Conservation (phyloP, 441 rosid species). For the Jatropha multifida region DNA sequence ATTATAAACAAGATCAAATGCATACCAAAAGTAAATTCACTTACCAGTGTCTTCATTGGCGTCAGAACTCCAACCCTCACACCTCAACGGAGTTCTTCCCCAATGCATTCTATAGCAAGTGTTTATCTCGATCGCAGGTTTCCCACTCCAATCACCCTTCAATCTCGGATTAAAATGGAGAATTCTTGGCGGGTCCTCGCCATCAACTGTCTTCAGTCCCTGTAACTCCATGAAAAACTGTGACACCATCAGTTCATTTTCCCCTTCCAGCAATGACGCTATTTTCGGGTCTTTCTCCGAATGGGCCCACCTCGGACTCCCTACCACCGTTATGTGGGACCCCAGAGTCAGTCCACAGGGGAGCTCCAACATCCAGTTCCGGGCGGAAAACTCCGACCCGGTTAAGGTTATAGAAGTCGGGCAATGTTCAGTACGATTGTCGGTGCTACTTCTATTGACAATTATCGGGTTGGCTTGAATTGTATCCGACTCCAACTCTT, state of each 20-base stretch:
- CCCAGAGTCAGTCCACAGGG: conserved; percentile 93
- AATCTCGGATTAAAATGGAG: conserved; percentile 90
- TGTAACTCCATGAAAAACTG: conserved; percentile 94
- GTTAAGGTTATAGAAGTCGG: conserved; percentile 64
- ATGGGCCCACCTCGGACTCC: conserved; percentile 73
- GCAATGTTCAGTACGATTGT: conserved; percentile 48
- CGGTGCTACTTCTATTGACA: conserved; percentile 14
- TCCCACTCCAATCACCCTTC: conserved; percentile 94
- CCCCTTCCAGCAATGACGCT: conserved; percentile 52
- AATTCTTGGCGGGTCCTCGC: conserved; percentile 93
- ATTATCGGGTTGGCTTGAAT: conserved; percentile 14
- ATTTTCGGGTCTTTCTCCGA: conserved; percentile 70
- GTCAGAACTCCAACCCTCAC: conserved; percentile 77
- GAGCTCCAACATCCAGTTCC: conserved; percentile 55
- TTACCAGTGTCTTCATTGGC: conserved; percentile 83
- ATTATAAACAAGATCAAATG: not conserved
- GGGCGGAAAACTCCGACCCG: conserved; percentile 55
- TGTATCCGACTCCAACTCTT: conserved; percentile 55
- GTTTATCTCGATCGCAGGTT: conserved; percentile 91
- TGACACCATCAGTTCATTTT: conserved; percentile 60
- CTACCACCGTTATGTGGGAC: conserved; percentile 83
- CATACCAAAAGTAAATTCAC: conserved; percentile 10
- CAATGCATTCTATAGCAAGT: conserved; percentile 98
- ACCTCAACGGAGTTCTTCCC: conserved; percentile 77
- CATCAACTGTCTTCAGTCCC: conserved; percentile 82